Evolutionary conservation across 2,329 filamentous ascomycete genomes (phyloP).

Genomic region (Claviceps africana): DNA sequence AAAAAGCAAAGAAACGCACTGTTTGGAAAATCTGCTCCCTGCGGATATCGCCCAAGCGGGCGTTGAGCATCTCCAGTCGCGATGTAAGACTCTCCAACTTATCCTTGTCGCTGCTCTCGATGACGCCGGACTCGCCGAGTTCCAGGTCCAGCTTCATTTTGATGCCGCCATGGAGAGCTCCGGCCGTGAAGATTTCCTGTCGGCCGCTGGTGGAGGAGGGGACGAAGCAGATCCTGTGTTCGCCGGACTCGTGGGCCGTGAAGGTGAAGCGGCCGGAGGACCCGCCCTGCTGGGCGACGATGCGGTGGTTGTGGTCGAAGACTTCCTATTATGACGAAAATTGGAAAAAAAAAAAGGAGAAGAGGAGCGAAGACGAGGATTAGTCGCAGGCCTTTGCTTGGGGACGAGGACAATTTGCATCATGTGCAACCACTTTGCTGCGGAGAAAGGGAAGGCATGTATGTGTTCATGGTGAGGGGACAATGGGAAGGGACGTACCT

Average conservation of each 20-base stretch:
- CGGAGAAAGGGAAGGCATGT: background rate
- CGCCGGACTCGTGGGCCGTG: conserved; percentile 82
- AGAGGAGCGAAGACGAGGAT: background rate
- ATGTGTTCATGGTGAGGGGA: background rate
- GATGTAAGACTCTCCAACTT: conserved; percentile 84
- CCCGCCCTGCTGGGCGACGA: conserved; percentile 72
- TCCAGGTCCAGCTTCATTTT: conserved; percentile 78
- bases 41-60: conserved; percentile 72
- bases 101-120: conserved; percentile 84
- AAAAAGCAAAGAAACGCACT: conserved; percentile 34
- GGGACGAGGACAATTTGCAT: background rate
- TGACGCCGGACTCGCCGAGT: conserved; percentile 86
- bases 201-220: conserved; percentile 59
- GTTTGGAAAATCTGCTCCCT: conserved; percentile 94
- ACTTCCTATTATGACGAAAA: conserved; percentile 44
- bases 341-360: background rate
- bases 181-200: conserved; percentile 56
- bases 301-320: conserved; percentile 95
- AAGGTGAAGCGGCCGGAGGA: conserved; percentile 82
- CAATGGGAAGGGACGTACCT: conserved; percentile 37
- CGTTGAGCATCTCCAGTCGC: conserved; percentile 81
- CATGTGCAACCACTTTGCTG: background rate
- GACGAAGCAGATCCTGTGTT: conserved; percentile 91
- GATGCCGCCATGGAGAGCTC: conserved; percentile 58
- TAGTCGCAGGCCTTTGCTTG: background rate